Percentiles rank a stretch among this genome's conserved stretches.
phyloP scores from a whole-genome alignment of 345 rosid species.

The Litchi chinensis region DNA sequence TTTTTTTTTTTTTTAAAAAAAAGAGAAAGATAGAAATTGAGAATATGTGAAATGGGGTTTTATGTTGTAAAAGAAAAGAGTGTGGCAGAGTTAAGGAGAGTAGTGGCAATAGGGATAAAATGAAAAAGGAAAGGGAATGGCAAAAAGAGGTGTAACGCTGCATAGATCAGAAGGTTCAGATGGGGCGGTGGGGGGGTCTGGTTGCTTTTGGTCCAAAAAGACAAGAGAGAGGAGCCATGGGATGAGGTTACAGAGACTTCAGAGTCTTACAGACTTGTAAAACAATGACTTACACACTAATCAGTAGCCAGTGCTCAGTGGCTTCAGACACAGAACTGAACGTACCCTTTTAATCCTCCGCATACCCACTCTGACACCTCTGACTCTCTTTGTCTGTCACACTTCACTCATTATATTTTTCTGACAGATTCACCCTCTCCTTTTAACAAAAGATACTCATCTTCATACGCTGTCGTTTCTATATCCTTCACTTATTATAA shows the following conservation, averaged over 20 bases:
- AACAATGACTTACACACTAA: slow-evolving; percentile 15
- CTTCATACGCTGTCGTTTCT: not conserved
- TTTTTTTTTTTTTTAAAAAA: too few relatives aligned
- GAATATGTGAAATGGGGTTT: too few relatives aligned
- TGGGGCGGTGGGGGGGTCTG: slow-evolving; percentile 28
- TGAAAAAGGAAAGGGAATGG: too few relatives aligned
- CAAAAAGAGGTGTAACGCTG: not conserved
- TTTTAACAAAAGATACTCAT: not conserved
- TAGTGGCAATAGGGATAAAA: not conserved
- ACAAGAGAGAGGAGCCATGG: not conserved
- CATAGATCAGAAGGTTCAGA: slow-evolving; percentile 29
- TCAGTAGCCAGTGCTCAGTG: slow-evolving; percentile 19
- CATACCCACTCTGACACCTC: not conserved
- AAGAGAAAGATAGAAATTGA: too few relatives aligned
- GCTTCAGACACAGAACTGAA: slow-evolving; percentile 1
- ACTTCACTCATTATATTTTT: not conserved
- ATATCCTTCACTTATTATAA: too few relatives aligned
- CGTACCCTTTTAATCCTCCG: slow-evolving; percentile 2
- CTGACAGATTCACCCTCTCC: slow-evolving; percentile 4
- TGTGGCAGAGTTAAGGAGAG: not conserved
- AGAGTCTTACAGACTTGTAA: slow-evolving; percentile 1
- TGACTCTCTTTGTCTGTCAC: not conserved
- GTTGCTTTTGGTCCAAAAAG: slow-evolving; percentile 11
- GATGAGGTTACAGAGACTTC: not conserved
- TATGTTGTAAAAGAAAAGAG: too few relatives aligned